Base-by-base conservation (phyloP, 495 filamentous ascomycete species). In the Podospora sp. region DNA sequence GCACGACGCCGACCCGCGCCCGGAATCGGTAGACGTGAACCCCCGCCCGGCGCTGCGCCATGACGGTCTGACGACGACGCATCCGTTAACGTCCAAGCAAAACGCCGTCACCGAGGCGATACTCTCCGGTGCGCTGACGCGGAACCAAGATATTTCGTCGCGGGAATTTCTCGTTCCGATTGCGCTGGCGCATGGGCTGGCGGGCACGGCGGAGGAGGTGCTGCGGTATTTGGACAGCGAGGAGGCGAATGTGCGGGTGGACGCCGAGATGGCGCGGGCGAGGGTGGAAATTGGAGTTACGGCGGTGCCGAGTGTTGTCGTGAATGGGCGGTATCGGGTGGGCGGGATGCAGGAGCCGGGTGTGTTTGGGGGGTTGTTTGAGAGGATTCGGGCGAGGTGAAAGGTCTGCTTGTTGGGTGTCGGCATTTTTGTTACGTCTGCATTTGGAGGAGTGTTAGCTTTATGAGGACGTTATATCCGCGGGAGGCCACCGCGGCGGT, bases 301-400 rank as follows among this genome's bases (percentile, higher is more conserved):
- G 55, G 93, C 91, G 0, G 92, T 96, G 70, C 93, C 93, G 16
- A 89, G 91, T 71, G 91, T 90, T 69, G 86, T 86, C 18, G 78
- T 94, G 21, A 88, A 93, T 70, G 86, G 82, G 0, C 82, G 82
- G 72, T 92, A 87, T 76, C 82, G 85, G 55, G 81, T 93, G 62
- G 87, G 89, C 26, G 91, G 91, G 5, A 89, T 87, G 52, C 88
- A 93, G 79, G 85, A 87, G 72, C 62, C 68, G 27, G 73, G 64
- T 11, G 78, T 81, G 0, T 80, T 81, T 62, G 55, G 79, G 52
- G 68, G 69, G 2, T 62, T 84, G 60, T 83, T 86, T 71, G 82
- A 82, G 69, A 72, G 73, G 65, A 73, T 81, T 9, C 29, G 71
- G 26, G 68, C 56, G 58, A 64, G 63, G 36, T n/a, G 57, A 25